These are phyloP conservation scores for Bruguiera gymnorhiza DNA, from an alignment of 345 rosid species.

Conservation along the genomic window DNA sequence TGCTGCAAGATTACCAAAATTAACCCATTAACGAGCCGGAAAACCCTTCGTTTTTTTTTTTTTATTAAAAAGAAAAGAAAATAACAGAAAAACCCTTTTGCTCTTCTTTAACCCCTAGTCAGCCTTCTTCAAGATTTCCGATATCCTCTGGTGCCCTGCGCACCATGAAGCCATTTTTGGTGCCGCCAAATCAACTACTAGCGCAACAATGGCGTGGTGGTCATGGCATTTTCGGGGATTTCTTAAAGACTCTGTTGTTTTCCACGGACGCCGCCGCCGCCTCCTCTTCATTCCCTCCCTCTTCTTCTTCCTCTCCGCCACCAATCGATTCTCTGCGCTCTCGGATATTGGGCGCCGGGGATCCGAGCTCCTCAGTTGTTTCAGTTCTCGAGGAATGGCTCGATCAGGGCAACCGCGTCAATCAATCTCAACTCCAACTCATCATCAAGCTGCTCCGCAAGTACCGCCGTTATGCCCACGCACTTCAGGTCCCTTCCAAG, in stretches of 20 bases:
- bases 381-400: slow-evolving; percentile 32
- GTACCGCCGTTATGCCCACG: slow-evolving; percentile 19
- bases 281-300: slow-evolving; percentile 2
- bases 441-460: slow-evolving; percentile 9
- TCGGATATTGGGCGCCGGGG: slow-evolving; percentile 7
- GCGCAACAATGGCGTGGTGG: neutral
- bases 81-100: too few species aligned
- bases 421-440: neutral
- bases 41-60: too few species aligned
- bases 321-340: slow-evolving; percentile 25
- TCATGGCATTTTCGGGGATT: too few species aligned
- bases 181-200: neutral
- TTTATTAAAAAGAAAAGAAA: too few species aligned
- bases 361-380: slow-evolving; percentile 16
- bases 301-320: neutral
- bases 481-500: slow-evolving; percentile 21
- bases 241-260: slow-evolving; percentile 7
- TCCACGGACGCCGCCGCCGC: slow-evolving; percentile 6
- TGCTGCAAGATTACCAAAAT: too few species aligned
- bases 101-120: too few species aligned
- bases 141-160: too few species aligned
- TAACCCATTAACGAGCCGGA: too few species aligned
- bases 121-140: too few species aligned
- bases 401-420: slow-evolving; percentile 13
- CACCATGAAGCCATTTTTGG: slow-evolving; percentile 11